phyloP scores from a whole-genome alignment of 1,284 basidiomycete species.

The Fereydounia khargensis region DNA sequence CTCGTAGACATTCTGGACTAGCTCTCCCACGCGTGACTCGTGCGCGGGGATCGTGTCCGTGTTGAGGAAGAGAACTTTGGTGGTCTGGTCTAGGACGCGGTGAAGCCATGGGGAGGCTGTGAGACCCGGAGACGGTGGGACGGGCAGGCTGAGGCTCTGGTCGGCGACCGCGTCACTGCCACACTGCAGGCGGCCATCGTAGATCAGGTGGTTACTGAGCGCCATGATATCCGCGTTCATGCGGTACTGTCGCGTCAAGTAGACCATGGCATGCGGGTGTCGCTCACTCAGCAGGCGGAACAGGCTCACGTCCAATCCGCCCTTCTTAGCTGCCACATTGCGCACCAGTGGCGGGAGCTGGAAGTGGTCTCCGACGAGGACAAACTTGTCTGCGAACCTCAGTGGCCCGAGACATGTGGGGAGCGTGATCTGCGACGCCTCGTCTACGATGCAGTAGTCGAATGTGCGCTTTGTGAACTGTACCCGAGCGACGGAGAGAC shows the following conservation, averaged over 20 bases:
- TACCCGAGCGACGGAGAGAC: slow-evolving; percentile 83
- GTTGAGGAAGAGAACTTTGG: slow-evolving; percentile 86
- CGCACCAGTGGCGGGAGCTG: slow-evolving; percentile 85
- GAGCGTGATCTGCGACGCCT: slow-evolving; percentile 94
- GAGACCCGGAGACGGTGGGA: slow-evolving; percentile 25
- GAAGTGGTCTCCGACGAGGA: slow-evolving; percentile 94
- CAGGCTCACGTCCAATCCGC: slow-evolving; percentile 82
- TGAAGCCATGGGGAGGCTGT: slow-evolving; percentile 63
- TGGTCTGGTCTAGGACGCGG: slow-evolving; percentile 68
- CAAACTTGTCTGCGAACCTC: slow-evolving; percentile 81
- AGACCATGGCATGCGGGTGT: slow-evolving; percentile 77
- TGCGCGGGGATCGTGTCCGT: slow-evolving; percentile 69
- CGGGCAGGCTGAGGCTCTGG: slow-evolving; percentile 65
- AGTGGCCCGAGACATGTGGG: slow-evolving; percentile 93
- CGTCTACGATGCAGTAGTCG: slow-evolving; percentile 97
- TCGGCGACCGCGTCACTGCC: slow-evolving; percentile 72
- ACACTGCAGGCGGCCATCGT: slow-evolving; percentile 73
- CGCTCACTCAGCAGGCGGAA: slow-evolving; percentile 84
- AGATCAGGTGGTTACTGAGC: slow-evolving; percentile 85
- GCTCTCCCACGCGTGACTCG: slow-evolving; percentile 67
- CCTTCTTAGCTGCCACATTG: slow-evolving; percentile 73
- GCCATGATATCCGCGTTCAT: slow-evolving; percentile 98
- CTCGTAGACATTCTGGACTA: slow-evolving; percentile 72
- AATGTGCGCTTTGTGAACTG: slow-evolving; percentile 76
- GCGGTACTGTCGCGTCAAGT: slow-evolving; percentile 83